Base-by-base conservation (phyloP, 2,329 filamentous ascomycete genomes). In the Alternaria sp. region DNA sequence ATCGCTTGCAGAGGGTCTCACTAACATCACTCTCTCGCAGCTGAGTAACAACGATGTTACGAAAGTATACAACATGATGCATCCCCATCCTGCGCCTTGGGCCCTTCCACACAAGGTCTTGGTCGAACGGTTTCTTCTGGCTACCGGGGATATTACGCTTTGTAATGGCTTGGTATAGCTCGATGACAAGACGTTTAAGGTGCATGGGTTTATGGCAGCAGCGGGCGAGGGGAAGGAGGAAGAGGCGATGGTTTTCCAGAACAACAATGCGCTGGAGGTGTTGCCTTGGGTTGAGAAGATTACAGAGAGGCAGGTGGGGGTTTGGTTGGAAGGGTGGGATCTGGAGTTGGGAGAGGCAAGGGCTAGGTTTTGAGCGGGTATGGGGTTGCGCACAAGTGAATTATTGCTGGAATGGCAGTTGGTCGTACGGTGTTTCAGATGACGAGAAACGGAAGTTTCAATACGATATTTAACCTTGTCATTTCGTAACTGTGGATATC, bases 31-130 rank as follows among this genome's bases (percentile, higher is more conserved):
- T 0, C 17, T 28, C 6, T 37, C 51, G 7, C 51, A 11, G 9
- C 44, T 7, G n/a, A 45, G 23, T 17, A 28, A 44, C 24, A 40
- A 46, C 40, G 17, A 31, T 3, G 51, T 37, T n/a, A 24, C 11
- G 9, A 44, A 26, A 1, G 51, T 54, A 1, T 54, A 46, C 8
- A 54, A 54, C n/a, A 46, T 54, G 51, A 54, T 54, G 51, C 40
- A 54, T 29, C 51, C 51, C n/a, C 26, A 37, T 1, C 51, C 51
- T 0, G 51, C 33, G 10, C 51, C 51, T 13, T 54, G 37, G 23
- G 33, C 5, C 4, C 2, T 54, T 23, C 33, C 46, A 3, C 28
- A 54, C 3, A 29, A 31, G 8, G 42, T 44, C 11, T 14, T 54
- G 26, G 21, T 13, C 1, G 31, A 6, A 9, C 28, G 34, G 2